phyloP scores from a whole-genome alignment of 768 basidiomycete species.

The Russula brevipes region DNA sequence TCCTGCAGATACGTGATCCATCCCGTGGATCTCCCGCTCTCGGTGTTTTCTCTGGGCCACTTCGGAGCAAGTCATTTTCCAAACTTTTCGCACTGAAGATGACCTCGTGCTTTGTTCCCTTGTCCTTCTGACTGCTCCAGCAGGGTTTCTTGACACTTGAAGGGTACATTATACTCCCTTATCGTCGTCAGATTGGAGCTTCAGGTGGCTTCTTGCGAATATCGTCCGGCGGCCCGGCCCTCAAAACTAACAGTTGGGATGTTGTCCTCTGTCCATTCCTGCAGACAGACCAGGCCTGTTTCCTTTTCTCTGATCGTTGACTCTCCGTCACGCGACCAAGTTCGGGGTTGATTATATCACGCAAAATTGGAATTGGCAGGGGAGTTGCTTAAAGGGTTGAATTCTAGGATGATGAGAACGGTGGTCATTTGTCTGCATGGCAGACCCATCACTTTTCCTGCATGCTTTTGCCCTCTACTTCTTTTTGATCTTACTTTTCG shows the following conservation, averaged over 20 bases:
- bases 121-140: slow-evolving; percentile 5
- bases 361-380: no score
- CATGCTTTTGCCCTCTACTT: background rate
- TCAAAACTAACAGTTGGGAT: background rate
- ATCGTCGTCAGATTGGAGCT: background rate
- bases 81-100: background rate
- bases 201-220: background rate
- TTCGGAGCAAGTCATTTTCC: background rate
- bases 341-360: no score
- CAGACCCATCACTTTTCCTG: background rate
- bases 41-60: background rate
- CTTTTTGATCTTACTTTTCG: no score
- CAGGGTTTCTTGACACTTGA: background rate
- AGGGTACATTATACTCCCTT: background rate
- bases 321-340: background rate
- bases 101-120: background rate
- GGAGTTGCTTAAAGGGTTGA: background rate
- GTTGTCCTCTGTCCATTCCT: background rate
- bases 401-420: background rate
- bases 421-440: background rate
- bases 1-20: background rate
- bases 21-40: background rate
- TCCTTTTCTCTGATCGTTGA: background rate
- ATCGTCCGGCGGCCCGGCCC: background rate
- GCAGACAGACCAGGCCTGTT: background rate